Conservation (phyloP, 306 rosid genomes). For the Vigna nakashimae region DNA sequence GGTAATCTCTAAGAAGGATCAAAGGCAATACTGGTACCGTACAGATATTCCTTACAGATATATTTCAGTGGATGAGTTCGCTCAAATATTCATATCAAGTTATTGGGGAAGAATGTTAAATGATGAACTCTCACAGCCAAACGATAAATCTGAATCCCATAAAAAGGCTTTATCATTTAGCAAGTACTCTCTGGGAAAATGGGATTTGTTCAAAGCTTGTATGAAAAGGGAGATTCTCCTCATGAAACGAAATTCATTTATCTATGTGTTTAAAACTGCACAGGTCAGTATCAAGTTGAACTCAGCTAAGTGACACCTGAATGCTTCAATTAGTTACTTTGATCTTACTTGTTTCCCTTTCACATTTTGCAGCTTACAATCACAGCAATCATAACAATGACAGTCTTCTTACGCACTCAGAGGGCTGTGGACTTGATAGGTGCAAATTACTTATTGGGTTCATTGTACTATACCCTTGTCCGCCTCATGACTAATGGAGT, state of each 20-base stretch:
- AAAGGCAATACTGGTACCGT: conserved; percentile 72
- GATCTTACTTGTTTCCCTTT: conserved; percentile 26
- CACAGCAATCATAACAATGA: conserved; percentile 77
- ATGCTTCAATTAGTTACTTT: conserved; percentile 5
- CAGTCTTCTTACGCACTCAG: conserved; percentile 72
- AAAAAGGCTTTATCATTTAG: conserved; percentile 57
- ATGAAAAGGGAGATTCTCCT: conserved; percentile 79
- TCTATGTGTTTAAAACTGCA: conserved; percentile 72
- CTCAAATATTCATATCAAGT: conserved; percentile 59
- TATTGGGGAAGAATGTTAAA: conserved; percentile 61
- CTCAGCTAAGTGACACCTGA: conserved; percentile 15
- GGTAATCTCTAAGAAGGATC: conserved; percentile 82
- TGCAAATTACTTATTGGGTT: conserved; percentile 71
- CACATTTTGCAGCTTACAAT: conserved; percentile 62
- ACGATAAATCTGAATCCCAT: conserved; percentile 67
- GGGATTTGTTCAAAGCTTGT: conserved; percentile 73
- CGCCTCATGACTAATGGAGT: conserved; percentile 81
- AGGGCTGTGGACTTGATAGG: conserved; percentile 54
- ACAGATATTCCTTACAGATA: conserved; percentile 64
- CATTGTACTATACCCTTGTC: conserved; percentile 69
- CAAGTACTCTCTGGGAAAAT: conserved; percentile 66
- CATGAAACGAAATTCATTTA: conserved; percentile 74
- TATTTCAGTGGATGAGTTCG: conserved; percentile 69
- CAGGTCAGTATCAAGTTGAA: conserved; percentile 57
- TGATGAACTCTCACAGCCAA: conserved; percentile 63